Base-by-base conservation (phyloP, 495 filamentous ascomycete species). In the Acidiella bohemica region DNA sequence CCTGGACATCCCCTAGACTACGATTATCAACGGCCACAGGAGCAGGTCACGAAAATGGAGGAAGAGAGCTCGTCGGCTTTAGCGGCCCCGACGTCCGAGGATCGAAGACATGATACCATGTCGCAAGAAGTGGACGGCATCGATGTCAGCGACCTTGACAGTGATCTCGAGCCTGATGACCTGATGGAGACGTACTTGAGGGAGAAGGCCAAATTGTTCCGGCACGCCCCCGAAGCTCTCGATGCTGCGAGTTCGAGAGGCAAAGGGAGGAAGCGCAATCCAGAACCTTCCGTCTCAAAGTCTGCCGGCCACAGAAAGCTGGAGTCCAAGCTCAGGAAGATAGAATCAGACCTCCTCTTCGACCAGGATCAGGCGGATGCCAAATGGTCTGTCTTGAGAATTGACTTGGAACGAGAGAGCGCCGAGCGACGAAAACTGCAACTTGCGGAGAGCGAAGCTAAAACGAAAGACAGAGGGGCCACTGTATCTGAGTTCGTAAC, bases 331-430 rank as follows among this genome's bases (percentile, higher is more conserved):
- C 64, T 93, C 14, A 70, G 75, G 8, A 72, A 70, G 29, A 81
- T 95, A 23, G 80, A 85, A 49, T 76, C 76, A 9, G 90, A 97
- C 53, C 68, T 90, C 1, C 62, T 97, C 7, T 93, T 95, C 53
- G 87, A 97, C 53, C 69, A 72, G 37, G 66, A 70, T 33, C 67
- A 81, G 42, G 87, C 86, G 1, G 76, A 92, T 31, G 67, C 70
- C 21, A 57, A 73, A 44, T 97, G 90, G 90, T 67, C 64, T 38
- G 58, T 65, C 1, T 73, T 73, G 49, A 69, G 72, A 11, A 73
- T 79, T 27, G 67, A 70, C n/a, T 59, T 94, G 11, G 72, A 79
- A 43, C 70, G 71, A 48, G 70, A 75, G 36, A 63, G 58, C n/a
- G 53, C 60, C 13, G 53, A 53, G 23, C 40, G 57, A 20, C 61